These are phyloP conservation scores for Oenanthe sinensis DNA, from an alignment of 129 eudicot genomes.

Conservation along the genomic window DNA sequence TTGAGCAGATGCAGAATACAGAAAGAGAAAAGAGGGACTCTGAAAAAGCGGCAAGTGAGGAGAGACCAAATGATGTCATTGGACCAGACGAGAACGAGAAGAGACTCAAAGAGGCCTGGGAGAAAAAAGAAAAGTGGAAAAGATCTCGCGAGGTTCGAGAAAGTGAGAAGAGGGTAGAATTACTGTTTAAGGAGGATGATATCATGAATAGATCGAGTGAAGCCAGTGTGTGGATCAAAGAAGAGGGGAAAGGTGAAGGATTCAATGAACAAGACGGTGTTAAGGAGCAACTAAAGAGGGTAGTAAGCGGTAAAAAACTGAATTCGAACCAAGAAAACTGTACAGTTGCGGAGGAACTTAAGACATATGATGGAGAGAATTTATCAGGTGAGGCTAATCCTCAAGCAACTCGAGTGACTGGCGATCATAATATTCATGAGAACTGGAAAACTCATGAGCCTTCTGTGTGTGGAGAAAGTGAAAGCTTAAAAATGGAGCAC, in stretches of 20 bases:
- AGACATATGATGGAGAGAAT: conserved; percentile 30
- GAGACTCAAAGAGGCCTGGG: conserved; percentile 20
- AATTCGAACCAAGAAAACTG: conserved; percentile 18
- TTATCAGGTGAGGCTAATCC: conserved; percentile 20
- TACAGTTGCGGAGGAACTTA: conserved; percentile 15
- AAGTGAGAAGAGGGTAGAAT: conserved; percentile 19
- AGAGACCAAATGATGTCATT: conserved; percentile 16
- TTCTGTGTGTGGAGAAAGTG: conserved; percentile 12
- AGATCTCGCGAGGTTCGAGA: conserved; percentile 14
- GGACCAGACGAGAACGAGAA: conserved; percentile 16
- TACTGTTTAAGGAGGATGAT: conserved; percentile 18
- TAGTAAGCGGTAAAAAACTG: conserved; percentile 19
- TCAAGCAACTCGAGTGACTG: background rate
- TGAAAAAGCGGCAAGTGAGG: conserved; percentile 19
- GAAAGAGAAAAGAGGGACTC: conserved; percentile 10
- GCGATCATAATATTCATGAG: background rate
- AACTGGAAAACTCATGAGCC: conserved; percentile 23
- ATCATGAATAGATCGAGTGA: conserved; percentile 20
- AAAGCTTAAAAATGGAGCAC: conserved; percentile 11
- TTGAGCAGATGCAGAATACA: conserved; percentile 13
- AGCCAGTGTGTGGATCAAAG: conserved; percentile 15
- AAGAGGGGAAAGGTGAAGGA: conserved; percentile 14
- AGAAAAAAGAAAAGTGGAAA: conserved; percentile 16
- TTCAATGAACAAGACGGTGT: conserved; percentile 14
- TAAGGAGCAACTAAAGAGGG: conserved; percentile 22